Evolutionary conservation across 2,329 filamentous ascomycete genomes (phyloP), one percentile per base, ranked within the genome.

Genomic region (Endoconidiophora laricicola): DNA sequence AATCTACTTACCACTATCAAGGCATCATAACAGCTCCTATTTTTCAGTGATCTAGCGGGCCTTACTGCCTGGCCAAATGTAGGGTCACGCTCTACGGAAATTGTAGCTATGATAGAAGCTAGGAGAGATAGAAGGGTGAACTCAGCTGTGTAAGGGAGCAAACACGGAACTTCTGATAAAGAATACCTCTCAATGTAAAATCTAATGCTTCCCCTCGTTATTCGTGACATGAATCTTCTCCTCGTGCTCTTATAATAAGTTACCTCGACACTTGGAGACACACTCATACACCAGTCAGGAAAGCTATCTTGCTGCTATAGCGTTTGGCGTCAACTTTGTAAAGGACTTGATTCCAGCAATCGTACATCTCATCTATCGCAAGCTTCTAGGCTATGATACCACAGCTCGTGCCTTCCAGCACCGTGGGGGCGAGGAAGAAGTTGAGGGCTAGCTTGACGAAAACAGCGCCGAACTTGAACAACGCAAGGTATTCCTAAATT

Each of bases 321-420:
- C 75, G 12, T 69, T 71, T 2, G 83, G 82, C 55, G 70, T 76
- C 53, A 86, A 86, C 62, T 86, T 86, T 65, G 81, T 87, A 66
- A 83, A 82, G 59, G 77, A 80, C n/a, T 73, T 90, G 29, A 86
- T 90, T 55, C 86, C 86, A 1, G 80, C 83, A 43, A 74, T 91
- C 20, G 83, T 90, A 59, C 86, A 88, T 64, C 83, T 87, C 54
- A 82, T 90, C 33, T 91, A 90, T 68, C 79, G 79, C 60, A 90
- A 90, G 61, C 73, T 91, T 0, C 69, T 90, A 9, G 76, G 79
- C 59, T 85, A 84, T 64, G 85, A 90, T 60, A 85, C 90, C 62
- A 91, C 85, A 3, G 83, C 85, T 1, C 75, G 82, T 48, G 82
- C 83, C 12, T 86, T 90, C 61, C 73, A 78, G 52, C 78, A 75